Conservation (phyloP, 116 monocot genomes). For the Thalassia testudinum region DNA sequence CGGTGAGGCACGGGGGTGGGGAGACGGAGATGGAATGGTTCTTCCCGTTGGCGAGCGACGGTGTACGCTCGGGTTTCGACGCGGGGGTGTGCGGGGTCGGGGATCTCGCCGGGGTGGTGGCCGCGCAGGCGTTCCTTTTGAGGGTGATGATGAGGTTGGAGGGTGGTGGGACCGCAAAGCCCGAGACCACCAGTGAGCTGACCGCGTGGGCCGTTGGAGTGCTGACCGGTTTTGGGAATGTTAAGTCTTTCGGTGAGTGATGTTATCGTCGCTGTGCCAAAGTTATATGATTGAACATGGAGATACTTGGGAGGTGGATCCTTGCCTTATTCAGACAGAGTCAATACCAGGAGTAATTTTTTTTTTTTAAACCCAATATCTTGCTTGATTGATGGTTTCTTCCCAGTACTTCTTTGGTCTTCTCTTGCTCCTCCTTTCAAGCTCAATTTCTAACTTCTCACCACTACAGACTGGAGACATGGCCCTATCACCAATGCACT, state of each 20-base stretch:
- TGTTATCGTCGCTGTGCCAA: neutral
- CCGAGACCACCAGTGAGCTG: constrained; percentile 42
- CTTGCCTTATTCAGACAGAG: no score
- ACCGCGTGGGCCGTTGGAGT: constrained; percentile 64
- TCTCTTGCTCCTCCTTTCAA: no score
- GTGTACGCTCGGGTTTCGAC: constrained; percentile 20
- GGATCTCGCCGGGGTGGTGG: constrained; percentile 58
- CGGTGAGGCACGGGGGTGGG: constrained; percentile 2
- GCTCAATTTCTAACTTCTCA: no score
- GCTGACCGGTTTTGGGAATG: constrained; percentile 50
- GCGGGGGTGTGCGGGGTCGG: constrained; percentile 22
- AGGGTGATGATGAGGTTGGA: constrained; percentile 40
- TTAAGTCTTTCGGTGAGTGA: constrained; percentile 60
- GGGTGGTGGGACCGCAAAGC: constrained; percentile 10
- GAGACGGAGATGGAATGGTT: constrained; percentile 18
- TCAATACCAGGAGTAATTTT: no score
- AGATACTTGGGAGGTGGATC: no score
- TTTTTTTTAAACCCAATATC: no score
- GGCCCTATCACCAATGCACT: no score
- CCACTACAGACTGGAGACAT: no score
- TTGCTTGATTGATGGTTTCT: no score
- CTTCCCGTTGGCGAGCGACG: constrained; percentile 65
- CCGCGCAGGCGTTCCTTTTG: constrained; percentile 60
- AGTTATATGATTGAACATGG: neutral
- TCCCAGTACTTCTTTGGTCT: no score